These are phyloP conservation scores for Incumbomyces lentus DNA, from an alignment of 2,329 filamentous ascomycete species.

Conservation along the genomic window DNA sequence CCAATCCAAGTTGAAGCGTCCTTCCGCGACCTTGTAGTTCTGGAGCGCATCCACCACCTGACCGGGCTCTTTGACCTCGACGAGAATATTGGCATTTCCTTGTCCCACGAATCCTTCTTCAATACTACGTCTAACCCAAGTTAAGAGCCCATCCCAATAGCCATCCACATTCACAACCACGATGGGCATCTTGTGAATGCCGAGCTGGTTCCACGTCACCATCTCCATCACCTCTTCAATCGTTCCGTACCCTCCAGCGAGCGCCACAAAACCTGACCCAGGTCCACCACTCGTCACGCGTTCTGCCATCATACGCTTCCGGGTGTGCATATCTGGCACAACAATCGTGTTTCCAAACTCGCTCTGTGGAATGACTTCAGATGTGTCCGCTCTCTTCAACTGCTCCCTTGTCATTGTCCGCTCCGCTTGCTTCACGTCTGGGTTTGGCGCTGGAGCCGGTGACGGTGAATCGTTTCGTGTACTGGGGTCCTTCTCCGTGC, in stretches of 20 bases:
- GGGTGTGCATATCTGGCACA: constrained; percentile 90
- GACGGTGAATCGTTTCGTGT: constrained; percentile 9
- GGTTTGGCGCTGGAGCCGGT: background rate
- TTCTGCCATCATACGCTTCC: constrained; percentile 86
- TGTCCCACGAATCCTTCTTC: constrained; percentile 64
- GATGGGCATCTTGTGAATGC: constrained; percentile 73
- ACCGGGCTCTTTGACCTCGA: constrained; percentile 61
- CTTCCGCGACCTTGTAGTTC: constrained; percentile 65
- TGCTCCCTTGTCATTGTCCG: constrained; percentile 52
- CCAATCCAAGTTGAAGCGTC: constrained; percentile 76
- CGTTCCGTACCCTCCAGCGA: constrained; percentile 85
- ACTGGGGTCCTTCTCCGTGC: constrained; percentile 47
- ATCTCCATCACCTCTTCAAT: constrained; percentile 95
- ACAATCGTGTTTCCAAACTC: constrained; percentile 75
- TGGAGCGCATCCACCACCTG: constrained; percentile 61
- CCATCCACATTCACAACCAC: constrained; percentile 78
- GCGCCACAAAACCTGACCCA: constrained; percentile 78
- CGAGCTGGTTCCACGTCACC: constrained; percentile 88
- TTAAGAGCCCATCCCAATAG: constrained; percentile 80
- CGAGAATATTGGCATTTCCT: constrained; percentile 64
- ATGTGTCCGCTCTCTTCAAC: constrained; percentile 17
- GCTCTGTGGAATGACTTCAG: constrained; percentile 26
- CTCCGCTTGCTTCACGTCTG: constrained; percentile 31
- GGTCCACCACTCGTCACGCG: constrained; percentile 73
- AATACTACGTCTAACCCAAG: constrained; percentile 70